Evolutionary conservation across 2,329 filamentous ascomycete species (phyloP).

Genomic region (Beauveria pseudobassiana): DNA sequence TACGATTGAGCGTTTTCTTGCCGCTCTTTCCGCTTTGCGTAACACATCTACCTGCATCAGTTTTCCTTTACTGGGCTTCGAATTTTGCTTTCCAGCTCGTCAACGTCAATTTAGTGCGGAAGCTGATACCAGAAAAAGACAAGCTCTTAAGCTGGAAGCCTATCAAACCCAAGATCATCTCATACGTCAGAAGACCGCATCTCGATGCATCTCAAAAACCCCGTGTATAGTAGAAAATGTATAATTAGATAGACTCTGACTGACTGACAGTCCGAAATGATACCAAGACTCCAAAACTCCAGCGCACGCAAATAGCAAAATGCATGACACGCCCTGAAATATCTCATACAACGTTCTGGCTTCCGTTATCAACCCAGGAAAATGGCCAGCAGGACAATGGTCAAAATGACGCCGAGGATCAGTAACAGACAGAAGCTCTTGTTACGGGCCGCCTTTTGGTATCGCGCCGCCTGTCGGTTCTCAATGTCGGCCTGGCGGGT

Average conservation of each 20-base stretch:
- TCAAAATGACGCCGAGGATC: conserved; percentile 80
- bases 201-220: background rate
- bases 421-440: conserved; percentile 90
- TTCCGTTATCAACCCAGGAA: conserved; percentile 30
- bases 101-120: conserved; percentile 25
- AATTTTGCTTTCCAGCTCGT: conserved; percentile 28
- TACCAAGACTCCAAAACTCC: conserved; percentile 11
- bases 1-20: conserved; percentile 24
- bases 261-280: background rate
- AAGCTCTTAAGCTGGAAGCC: conserved; percentile 11
- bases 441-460: conserved; percentile 91
- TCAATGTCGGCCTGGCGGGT: conserved; percentile 82
- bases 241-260: conserved; percentile 1
- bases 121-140: conserved; percentile 18
- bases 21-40: conserved; percentile 28
- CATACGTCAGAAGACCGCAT: background rate
- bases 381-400: conserved; percentile 82
- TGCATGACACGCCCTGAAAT: background rate
- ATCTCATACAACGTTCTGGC: background rate
- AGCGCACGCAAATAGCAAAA: conserved; percentile 2
- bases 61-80: conserved; percentile 34
- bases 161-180: background rate
- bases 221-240: background rate
- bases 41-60: conserved; percentile 29
- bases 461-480: conserved; percentile 74